Evolutionary conservation across 495 filamentous ascomycete genomes (phyloP), one percentile per base, ranked within the genome.

Genomic region (Thermothielavioides terrestris): DNA sequence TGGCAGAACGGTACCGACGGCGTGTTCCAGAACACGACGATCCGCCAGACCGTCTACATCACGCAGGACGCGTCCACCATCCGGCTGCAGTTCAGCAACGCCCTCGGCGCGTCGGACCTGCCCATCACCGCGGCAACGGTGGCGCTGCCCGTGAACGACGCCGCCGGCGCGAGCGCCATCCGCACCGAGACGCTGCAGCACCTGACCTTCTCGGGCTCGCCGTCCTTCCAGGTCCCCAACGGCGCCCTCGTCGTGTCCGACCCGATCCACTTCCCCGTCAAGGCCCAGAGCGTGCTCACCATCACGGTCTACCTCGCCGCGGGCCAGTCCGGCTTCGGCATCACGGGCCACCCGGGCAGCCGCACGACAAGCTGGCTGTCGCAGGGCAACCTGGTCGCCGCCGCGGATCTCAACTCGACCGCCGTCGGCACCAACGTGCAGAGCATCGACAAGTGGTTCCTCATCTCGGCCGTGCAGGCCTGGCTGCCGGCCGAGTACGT

Each of bases 271-370:
- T 67, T 83, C 42, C 42, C 63, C 3, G 50, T 79, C 12, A 53
- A 68, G 28, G 53, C 68, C 0, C 65, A 71, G 37, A 54, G 62
- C n/a, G 68, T 68, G 39, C 36, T 84, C 17, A 70, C 64, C 21
- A 63, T 86, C 7, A 76, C 69, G 15, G 60, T 83, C 15, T 84
- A 80, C 59, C 63, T 83, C 3, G 58, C 56, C 8, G 21, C 61
- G 3, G 81, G 81, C n/a, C 80, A 83, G 50, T 25, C 59, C 1
- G 69, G 69, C 5, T 65, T 67, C 32, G 57, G 54, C 25, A 75
- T 85, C 36, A 84, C 83, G 0, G 66, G 64, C 0, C 83, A 86
- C 55, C 80, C 80, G 0, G 79, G 81, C 2, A 77, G 74, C 51
- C 69, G 81, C 17, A 81, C 81, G 2, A 72, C 72, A 0, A 73